phyloP scores from a whole-genome alignment of 2,329 filamentous ascomycete species.

The Pseudocercospora musae region DNA sequence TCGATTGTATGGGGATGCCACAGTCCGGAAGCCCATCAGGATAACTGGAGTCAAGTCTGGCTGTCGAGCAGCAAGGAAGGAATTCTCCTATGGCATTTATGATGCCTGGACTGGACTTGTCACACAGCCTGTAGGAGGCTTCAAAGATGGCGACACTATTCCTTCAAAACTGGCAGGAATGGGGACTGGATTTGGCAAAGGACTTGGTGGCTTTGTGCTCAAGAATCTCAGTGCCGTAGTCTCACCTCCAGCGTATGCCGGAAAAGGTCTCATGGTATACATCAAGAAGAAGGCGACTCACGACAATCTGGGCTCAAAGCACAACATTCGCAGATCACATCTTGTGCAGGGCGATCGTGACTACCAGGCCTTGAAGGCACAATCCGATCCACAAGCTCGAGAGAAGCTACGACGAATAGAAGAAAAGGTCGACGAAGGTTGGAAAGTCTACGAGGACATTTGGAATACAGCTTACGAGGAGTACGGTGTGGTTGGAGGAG shows the following conservation, averaged over 20 bases:
- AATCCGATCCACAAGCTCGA: conserved; percentile 13
- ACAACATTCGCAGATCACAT: conserved; percentile 30
- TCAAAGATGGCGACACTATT: conserved; percentile 49
- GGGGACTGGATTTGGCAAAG: conserved; percentile 67
- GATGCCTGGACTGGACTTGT: conserved; percentile 79
- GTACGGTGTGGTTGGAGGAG: conserved; percentile 20
- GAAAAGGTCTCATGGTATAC: conserved; percentile 78
- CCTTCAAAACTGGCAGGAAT: conserved; percentile 32
- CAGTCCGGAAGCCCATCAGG: conserved; percentile 69
- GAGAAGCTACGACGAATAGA: conserved; percentile 21
- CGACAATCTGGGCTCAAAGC: conserved; percentile 29
- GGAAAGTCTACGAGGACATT: conserved; percentile 34
- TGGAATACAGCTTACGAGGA: conserved; percentile 29
- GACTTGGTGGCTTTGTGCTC: conserved; percentile 73
- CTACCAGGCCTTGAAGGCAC: conserved; percentile 21
- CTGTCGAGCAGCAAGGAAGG: conserved; percentile 69
- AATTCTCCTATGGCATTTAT: conserved; percentile 60
- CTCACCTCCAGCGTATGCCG: conserved; percentile 72
- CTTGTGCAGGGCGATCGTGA: conserved; percentile 34
- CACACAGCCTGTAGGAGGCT: conserved; percentile 70
- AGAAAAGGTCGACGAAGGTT: conserved; percentile 28
- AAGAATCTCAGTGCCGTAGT: conserved; percentile 70
- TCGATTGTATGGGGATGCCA: conserved; percentile 77
- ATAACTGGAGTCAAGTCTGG: conserved; percentile 75
- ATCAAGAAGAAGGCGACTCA: conserved; percentile 54